Evolutionary conservation across 352 stramenopile genomes (phyloP).

Genomic region (Phytophthora rubi): DNA sequence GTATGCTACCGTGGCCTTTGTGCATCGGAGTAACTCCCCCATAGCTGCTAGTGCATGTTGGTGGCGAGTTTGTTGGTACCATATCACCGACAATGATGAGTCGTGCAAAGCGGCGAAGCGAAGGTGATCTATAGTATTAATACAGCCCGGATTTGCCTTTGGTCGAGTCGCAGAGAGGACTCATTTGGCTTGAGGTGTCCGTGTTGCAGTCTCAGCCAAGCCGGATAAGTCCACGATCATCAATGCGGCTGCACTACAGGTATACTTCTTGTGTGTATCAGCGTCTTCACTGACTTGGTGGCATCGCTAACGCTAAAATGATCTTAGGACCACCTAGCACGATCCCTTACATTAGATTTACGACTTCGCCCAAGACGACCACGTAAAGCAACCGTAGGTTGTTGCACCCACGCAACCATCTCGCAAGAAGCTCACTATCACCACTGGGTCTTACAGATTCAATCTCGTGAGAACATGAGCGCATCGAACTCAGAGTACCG

Average conservation of each 20-base stretch:
- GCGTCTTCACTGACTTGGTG: not conserved
- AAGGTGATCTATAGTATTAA: constrained; percentile 15
- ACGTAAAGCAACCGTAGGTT: constrained; percentile 14
- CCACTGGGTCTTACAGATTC: constrained; percentile 2
- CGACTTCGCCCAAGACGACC: constrained; percentile 25
- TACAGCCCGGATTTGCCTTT: not conserved
- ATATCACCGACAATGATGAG: constrained; percentile 10
- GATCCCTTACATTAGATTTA: constrained; percentile 59
- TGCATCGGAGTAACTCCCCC: constrained; percentile 13
- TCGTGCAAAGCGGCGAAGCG: constrained; percentile 19
- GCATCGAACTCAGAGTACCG: constrained; percentile 44
- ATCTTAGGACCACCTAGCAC: constrained; percentile 54
- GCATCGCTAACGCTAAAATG: not conserved
- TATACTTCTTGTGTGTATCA: constrained; percentile 12
- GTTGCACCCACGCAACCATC: not conserved
- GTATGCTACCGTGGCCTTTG: constrained; percentile 3
- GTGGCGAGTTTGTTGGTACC: not conserved
- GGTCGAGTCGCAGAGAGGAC: not conserved
- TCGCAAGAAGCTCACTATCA: not conserved
- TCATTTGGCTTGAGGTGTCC: not conserved
- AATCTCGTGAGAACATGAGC: not conserved
- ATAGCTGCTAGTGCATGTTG: not conserved
- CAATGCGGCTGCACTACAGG: constrained; percentile 77
- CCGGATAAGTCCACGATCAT: constrained; percentile 62
- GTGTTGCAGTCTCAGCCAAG: constrained; percentile 31